Percentiles rank a stretch among this genome's conserved stretches.
Conservation (phyloP, 768 basidiomycete species). For the Mycena belliarum region DNA sequence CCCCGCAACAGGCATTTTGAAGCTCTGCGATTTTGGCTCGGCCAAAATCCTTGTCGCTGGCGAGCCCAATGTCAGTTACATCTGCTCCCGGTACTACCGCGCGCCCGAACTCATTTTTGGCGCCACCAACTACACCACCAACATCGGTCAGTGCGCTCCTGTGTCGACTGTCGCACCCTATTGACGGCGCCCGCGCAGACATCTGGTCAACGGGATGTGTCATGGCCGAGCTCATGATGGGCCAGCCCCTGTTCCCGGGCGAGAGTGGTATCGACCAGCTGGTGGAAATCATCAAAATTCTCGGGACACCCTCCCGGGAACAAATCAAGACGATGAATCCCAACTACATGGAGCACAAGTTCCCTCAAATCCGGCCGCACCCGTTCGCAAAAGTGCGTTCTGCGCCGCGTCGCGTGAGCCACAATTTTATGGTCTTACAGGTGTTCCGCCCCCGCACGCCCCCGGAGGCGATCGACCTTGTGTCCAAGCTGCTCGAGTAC, state of each 20-base stretch:
- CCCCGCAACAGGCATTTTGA: constrained; percentile 94
- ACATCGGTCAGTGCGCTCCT: constrained; percentile 73
- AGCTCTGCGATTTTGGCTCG: constrained; percentile 98
- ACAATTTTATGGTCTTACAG: constrained; percentile 39
- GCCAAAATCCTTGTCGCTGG: constrained; percentile 98
- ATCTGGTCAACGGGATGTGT: constrained; percentile 99
- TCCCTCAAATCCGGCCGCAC: constrained; percentile 99
- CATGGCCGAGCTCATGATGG: constrained; percentile 99
- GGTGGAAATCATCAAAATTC: constrained; percentile 99
- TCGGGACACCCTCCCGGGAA: constrained; percentile 96
- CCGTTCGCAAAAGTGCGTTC: constrained; percentile 88
- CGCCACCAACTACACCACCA: constrained; percentile 99
- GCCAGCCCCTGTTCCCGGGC: constrained; percentile 97
- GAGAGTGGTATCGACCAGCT: constrained; percentile 99
- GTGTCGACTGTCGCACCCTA: constrained; percentile 1
- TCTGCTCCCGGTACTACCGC: constrained; percentile 99
- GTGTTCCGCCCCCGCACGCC: constrained; percentile 98
- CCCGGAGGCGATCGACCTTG: constrained; percentile 93
- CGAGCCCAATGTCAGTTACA: constrained; percentile 99
- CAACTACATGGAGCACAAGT: constrained; percentile 99
- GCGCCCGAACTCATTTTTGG: constrained; percentile 99
- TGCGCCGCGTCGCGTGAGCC: constrained; percentile 1
- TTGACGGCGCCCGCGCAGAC: constrained; percentile 49
- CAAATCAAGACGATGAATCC: constrained; percentile 99
- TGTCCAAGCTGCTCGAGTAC: constrained; percentile 94